Conservation (phyloP, 805 yeast genomes). For the Yamadazyma philogaea region DNA sequence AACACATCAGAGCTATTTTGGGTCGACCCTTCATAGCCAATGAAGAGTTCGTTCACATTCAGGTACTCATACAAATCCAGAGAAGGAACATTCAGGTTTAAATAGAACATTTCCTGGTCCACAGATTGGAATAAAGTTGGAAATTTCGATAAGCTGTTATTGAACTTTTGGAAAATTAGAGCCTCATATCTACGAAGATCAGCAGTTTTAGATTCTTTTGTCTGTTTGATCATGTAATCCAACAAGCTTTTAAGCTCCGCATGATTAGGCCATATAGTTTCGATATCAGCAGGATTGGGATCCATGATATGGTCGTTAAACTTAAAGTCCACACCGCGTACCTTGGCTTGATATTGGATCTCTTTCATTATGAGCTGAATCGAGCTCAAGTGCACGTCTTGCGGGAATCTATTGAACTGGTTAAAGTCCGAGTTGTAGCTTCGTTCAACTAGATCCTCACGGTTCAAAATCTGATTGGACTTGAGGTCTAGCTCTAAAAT, state of each 20-base stretch:
- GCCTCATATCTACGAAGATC: constrained; percentile 5
- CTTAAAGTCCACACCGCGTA: constrained; percentile 24
- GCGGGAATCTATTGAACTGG: constrained; percentile 26
- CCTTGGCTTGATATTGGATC: constrained; percentile 47
- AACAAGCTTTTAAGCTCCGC: constrained; percentile 27
- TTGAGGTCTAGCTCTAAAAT: constrained; percentile 69
- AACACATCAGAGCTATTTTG: constrained; percentile 2
- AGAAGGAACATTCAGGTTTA: constrained; percentile 10
- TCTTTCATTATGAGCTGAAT: constrained; percentile 57
- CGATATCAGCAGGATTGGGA: neutral
- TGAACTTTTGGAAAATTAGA: constrained; percentile 8
- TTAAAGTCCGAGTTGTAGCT: constrained; percentile 50
- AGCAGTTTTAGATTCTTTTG: constrained; percentile 10
- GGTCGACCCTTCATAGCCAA: neutral
- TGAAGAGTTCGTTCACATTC: constrained; percentile 18
- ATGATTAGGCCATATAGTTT: constrained; percentile 30
- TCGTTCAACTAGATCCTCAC: constrained; percentile 42
- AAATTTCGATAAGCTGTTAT: constrained; percentile 10
- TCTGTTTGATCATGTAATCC: constrained; percentile 26
- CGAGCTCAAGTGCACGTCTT: constrained; percentile 36
- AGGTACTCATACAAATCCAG: constrained; percentile 22
- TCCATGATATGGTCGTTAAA: constrained; percentile 5
- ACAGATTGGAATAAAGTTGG: constrained; percentile 31
- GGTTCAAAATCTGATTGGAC: constrained; percentile 60
- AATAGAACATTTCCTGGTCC: constrained; percentile 19